Evolutionary conservation across 2,329 filamentous ascomycete species (phyloP), one percentile per base, ranked within the genome.

Genomic region (Xylariaceae sp.): DNA sequence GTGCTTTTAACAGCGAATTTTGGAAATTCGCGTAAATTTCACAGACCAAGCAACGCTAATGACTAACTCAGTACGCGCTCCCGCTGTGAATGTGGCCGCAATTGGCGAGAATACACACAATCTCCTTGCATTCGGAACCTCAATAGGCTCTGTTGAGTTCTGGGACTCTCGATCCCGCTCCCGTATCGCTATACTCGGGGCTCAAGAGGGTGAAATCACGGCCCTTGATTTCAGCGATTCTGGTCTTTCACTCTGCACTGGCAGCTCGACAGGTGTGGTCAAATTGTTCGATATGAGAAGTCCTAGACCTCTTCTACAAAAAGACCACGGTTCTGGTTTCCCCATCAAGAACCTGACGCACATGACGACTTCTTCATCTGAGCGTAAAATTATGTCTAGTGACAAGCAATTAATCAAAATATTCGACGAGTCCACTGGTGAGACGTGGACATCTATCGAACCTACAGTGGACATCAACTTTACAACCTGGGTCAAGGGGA

Each of bases 351-450:
- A 90, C 43, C 77, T 99, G 49, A 82, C 84, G 45, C 82, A 87
- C 64, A 76, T 87, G 63, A 89, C 88, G 11, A 88, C 84, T 7
- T 78, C 82, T 12, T 88, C 87, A 0, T 84, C 88, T 43, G 87
- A 91, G 56, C 89, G 89, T 68, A 97, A 96, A 72, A 86, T 99
- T 17, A 76, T 97, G 56, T 95, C 92, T 1, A 85, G 91, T 7
- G 95, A 99, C 72, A 96, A 96, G 73, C 84, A 90, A 57, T 96
- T 96, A 61, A 95, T 99, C 75, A 99, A 99, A 73, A 84, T 99
- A 42, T 99, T 93, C 90, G 90, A 97, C 63, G 84, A 89, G 55
- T 75, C 79, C 33, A 86, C 86, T 52, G 94, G 94, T 50, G 84
- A 85, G 18, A 89, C 93, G 4, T 99, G 94, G 93, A 97, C 94